A percentile compares a stretch with the other conserved stretches of the same genome.
Conservation (phyloP, 164 flowering plant genomes). For the Sedum album region DNA sequence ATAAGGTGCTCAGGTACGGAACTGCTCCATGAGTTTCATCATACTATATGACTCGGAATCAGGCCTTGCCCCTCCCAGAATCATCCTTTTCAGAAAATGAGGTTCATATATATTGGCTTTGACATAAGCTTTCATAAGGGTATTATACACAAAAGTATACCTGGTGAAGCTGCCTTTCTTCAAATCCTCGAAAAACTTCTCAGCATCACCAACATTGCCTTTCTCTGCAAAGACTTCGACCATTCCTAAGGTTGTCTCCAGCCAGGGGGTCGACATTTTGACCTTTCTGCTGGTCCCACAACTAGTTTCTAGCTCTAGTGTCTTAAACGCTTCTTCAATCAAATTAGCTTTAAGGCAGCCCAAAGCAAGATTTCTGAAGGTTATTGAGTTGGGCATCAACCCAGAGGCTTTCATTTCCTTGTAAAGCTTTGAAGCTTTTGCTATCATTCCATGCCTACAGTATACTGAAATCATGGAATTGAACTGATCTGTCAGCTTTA, state of each 20-base stretch:
- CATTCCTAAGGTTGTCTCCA: conserved; percentile 73
- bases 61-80: conserved; percentile 82
- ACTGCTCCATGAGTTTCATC: too few relatives aligned
- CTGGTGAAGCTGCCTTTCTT: conserved; percentile 57
- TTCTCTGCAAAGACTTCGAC: too few relatives aligned
- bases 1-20: too few relatives aligned
- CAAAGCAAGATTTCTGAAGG: too few relatives aligned
- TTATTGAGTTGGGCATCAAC: conserved; percentile 73
- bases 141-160: conserved; percentile 78
- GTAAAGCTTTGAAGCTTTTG: conserved; percentile 52
- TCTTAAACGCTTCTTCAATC: too few relatives aligned
- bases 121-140: conserved; percentile 69
- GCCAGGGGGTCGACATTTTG: conserved; percentile 91
- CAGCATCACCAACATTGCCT: too few relatives aligned
- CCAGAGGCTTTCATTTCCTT: conserved; percentile 52
- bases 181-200: too few relatives aligned
- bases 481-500: too few relatives aligned
- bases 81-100: conserved; percentile 69
- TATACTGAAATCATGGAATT: too few relatives aligned
- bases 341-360: too few relatives aligned
- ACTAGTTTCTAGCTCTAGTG: conserved; percentile 59
- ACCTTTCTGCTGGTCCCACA: too few relatives aligned
- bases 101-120: conserved; percentile 74
- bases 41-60: conserved; percentile 89
- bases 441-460: too few relatives aligned